These are phyloP conservation scores for Aspergillus melleus DNA, from an alignment of 2,329 filamentous ascomycete genomes.

Conservation along the genomic window DNA sequence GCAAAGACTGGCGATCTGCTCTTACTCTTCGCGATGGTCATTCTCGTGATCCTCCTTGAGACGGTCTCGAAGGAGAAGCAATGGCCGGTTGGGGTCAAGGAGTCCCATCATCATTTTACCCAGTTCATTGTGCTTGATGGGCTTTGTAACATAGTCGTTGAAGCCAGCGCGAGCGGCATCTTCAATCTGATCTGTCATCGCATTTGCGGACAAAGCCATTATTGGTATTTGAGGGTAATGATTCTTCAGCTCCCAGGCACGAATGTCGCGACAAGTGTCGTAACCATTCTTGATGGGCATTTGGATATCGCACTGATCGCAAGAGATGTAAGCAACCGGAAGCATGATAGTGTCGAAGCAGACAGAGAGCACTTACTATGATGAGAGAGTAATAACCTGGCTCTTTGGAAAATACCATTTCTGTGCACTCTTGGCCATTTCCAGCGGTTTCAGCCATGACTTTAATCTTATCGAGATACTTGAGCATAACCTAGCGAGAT, in stretches of 20 bases:
- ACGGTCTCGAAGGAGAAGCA: constrained; percentile 45
- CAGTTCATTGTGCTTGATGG: constrained; percentile 51
- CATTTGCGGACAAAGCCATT: constrained; percentile 52
- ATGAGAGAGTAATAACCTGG: constrained; percentile 52
- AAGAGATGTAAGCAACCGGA: neutral
- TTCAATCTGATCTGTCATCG: constrained; percentile 52
- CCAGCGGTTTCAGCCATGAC: constrained; percentile 47
- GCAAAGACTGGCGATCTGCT: neutral
- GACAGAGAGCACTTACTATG: constrained; percentile 38
- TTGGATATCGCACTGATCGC: constrained; percentile 49
- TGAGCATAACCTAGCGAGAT: constrained; percentile 45
- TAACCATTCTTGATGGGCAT: constrained; percentile 53
- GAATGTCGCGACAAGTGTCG: constrained; percentile 49
- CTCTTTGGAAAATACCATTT: constrained; percentile 49
- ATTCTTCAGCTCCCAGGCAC: constrained; percentile 47
- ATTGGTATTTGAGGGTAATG: constrained; percentile 50
- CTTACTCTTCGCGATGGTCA: constrained; percentile 16
- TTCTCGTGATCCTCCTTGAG: constrained; percentile 25
- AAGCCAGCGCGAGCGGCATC: constrained; percentile 49
- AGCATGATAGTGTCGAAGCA: neutral
- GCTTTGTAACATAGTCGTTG: constrained; percentile 52
- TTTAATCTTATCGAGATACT: constrained; percentile 50
- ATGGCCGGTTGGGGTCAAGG: constrained; percentile 43
- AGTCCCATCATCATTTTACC: constrained; percentile 53
- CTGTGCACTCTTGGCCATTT: constrained; percentile 49